phyloP scores from a whole-genome alignment of 2,329 filamentous ascomycete species.

The Coniosporium tulheliwenetii region DNA sequence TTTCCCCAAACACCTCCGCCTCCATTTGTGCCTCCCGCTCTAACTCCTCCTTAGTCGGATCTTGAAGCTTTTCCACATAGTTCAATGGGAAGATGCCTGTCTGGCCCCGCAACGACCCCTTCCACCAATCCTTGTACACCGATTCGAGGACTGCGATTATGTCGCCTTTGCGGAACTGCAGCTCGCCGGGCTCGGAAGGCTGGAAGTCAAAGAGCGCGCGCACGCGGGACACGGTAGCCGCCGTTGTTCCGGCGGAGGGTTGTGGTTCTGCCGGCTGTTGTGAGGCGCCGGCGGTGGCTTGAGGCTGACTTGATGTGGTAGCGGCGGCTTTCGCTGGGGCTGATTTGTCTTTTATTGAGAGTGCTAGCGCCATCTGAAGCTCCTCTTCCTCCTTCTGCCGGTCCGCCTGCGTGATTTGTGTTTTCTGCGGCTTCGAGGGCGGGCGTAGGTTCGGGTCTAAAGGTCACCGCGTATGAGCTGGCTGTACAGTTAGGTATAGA shows the following conservation, averaged over 20 bases:
- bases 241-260: slow-evolving; percentile 64
- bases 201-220: slow-evolving; percentile 89
- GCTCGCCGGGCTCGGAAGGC: slow-evolving; percentile 82
- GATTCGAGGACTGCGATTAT: slow-evolving; percentile 95
- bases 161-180: slow-evolving; percentile 93
- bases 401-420: slow-evolving; percentile 75
- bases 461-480: slow-evolving; percentile 12
- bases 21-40: slow-evolving; percentile 96
- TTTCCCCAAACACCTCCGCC: slow-evolving; percentile 59
- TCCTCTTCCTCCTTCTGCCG: slow-evolving; percentile 94
- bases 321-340: slow-evolving; percentile 16
- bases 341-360: slow-evolving; percentile 67
- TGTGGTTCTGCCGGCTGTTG: slow-evolving; percentile 31
- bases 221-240: slow-evolving; percentile 88
- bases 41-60: slow-evolving; percentile 86
- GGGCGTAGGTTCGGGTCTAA: slow-evolving; percentile 78
- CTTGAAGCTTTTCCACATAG: slow-evolving; percentile 93
- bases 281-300: slow-evolving; percentile 18
- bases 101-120: slow-evolving; percentile 82
- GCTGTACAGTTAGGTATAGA: not conserved
- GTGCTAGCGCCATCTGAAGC: slow-evolving; percentile 82
- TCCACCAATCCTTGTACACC: slow-evolving; percentile 99
- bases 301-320: slow-evolving; percentile 15
- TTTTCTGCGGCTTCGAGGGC: slow-evolving; percentile 87
- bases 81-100: slow-evolving; percentile 97